Evolutionary conservation across 371 early-diverging fungal genomes (phyloP), one percentile per base, ranked within the genome.

Genomic region (Syncephalastrum contaminatum): DNA sequence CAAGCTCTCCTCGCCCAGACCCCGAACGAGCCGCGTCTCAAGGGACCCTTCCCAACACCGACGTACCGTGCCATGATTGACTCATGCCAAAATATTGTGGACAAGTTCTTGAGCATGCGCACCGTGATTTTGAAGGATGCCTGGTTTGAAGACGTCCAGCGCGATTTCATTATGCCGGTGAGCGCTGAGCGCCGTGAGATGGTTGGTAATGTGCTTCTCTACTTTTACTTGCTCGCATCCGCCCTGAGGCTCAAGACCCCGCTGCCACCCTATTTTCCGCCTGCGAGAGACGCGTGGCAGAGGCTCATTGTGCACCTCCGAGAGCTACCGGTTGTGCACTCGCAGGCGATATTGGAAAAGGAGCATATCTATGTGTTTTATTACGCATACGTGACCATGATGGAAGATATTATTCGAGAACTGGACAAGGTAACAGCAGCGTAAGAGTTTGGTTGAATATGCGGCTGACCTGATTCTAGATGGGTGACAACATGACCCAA

Each of bases 371-470:
- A 89, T 51, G 81, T 90, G 21, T 85, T 88, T 60, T 92, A 91
- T 65, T 91, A 90, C 63, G 88, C 91, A 3, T 91, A 88, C 52
- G 87, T 87, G 0, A 76, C 87, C 15, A 81, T 88, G 51, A 88
- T 89, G 78, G 91, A 88, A 52, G 90, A 90, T 66, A 74, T 93
- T 1, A 87, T 93, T 49, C 80, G 82, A 12, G 94, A 92, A 71
- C 75, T 93, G 63, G 87, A 88, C 51, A 78, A 74, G 73, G 80
- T 58, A 76, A 64, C 15, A 1, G 20, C 8, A 12, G 5, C 2
- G 10, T 10, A 30, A 0, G 10, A 30, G 36, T 20, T 43, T 22
- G 20, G 19, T 19, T 55, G 6, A 25, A 24, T 21, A 43, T 20
- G 59, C 54, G 20, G 25, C 52, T 19, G 39, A 3, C 4, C 25